Base-by-base conservation (phyloP, 2,329 filamentous ascomycete genomes). In the Ophiostoma sp. region DNA sequence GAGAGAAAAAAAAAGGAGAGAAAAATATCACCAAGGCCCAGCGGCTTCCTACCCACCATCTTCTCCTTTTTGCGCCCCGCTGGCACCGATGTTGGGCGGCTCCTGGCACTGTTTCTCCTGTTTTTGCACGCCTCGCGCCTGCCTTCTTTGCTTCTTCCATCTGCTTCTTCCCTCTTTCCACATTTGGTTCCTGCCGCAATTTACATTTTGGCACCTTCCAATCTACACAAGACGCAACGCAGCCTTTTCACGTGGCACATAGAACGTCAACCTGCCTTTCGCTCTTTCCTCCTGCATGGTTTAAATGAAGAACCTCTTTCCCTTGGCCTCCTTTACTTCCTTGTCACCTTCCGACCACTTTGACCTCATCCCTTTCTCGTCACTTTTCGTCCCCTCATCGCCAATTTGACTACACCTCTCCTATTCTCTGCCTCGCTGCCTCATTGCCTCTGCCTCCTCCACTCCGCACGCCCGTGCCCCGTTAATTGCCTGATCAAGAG, bases 91-190 rank as follows among this genome's bases (percentile, higher is more conserved):
- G 2, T 42, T 64, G 17, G 15, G 59, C 33, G 33, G 33, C 36
- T 42, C 25, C 55, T 19, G 28, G 31, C n/a, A n/a, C 33, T n/a
- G n/a, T 22, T n/a, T 25, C 11, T 19, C n/a, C 19, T 25, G 33
- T 42, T 55, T 61, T 71, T 61, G 12, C 22, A 66, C 39, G 22
- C 39, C 6, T 48, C 39, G 63, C 39, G 39, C 39, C 63, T 48
- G 36, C 57, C 52, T 59, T 59, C 69, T 45, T 22, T 70, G 33
- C 22, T 48, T 39, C 68, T 55, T 42, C 59, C 59, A 59, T 25
- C 55, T 42, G 50, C 70, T 71, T 64, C 70, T 66, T 25, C 42
- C 70, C 42, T 66, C 57, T 64, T 71, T 64, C 70, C 70, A 64
- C 61, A 64, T 64, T 36, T 64, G 70, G 70, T 61, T 50, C 57